A percentile compares a stretch with the other conserved stretches of the same genome.
phyloP scores from a whole-genome alignment of 768 basidiomycete species.

The Tubosaeta sp. region DNA sequence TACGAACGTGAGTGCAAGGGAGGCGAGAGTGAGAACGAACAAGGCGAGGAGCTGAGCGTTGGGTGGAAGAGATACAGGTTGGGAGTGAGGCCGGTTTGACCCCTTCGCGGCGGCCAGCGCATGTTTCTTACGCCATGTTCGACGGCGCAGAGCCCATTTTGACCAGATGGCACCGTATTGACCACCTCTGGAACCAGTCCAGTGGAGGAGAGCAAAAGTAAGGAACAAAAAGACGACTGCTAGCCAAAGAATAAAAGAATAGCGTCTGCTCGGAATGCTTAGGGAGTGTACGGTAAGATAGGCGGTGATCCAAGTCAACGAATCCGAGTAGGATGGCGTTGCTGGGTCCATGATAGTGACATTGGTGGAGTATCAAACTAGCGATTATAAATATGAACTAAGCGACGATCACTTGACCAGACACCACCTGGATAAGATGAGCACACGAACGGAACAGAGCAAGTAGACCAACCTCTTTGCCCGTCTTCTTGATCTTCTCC shows the following conservation, averaged over 20 bases:
- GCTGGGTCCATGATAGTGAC: too few relatives aligned
- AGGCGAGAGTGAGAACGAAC: constrained; percentile 38
- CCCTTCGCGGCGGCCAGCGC: constrained; percentile 33
- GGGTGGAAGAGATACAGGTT: constrained; percentile 51
- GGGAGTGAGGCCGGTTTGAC: constrained; percentile 34
- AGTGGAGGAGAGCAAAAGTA: constrained; percentile 39
- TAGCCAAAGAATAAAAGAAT: constrained; percentile 61
- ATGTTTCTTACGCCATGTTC: constrained; percentile 54
- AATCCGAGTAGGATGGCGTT: constrained; percentile 42
- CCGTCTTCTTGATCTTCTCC: constrained; percentile 84
- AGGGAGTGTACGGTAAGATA: constrained; percentile 57
- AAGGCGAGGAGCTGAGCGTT: constrained; percentile 59
- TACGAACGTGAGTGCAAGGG: constrained; percentile 47
- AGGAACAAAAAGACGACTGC: constrained; percentile 41
- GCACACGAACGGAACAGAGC: not conserved
- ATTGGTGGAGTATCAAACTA: constrained; percentile 3
- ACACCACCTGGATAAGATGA: constrained; percentile 34
- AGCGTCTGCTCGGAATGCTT: constrained; percentile 47
- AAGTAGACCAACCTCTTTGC: constrained; percentile 64
- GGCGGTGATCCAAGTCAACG: constrained; percentile 49
- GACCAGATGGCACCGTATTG: constrained; percentile 50
- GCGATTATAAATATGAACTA: not conserved
- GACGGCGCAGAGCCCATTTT: constrained; percentile 54
- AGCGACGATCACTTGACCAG: constrained; percentile 39
- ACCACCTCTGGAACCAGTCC: constrained; percentile 39